Evolutionary conservation across 176 grass and related monocot species (phyloP), one percentile per base, ranked within the genome.

Genomic region (Saccharum officinarum): DNA sequence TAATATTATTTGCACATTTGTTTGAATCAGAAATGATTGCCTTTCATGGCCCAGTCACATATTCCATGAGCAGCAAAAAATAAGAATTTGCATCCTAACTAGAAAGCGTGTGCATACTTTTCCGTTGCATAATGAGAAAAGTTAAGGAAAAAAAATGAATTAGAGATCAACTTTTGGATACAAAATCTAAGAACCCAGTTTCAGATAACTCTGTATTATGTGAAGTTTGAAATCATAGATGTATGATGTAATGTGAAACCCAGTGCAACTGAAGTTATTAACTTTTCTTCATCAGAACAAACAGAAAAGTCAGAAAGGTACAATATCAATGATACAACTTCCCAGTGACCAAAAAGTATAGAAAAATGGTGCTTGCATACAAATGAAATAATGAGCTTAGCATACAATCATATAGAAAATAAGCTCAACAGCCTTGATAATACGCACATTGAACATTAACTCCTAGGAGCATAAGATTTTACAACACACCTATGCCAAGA

Each of bases 211-310:
- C 38, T 55, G 42, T 77, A 83, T 26, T 55, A 80, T 77, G 64
- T 49, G 3, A 78, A 78, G 52, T 14, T 12, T 3, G 76, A 52
- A 72, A 47, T 18, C 55, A 55, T 7, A 7, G 30, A 72, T 66
- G 34, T 28, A 73, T 66, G 31, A 23, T 16, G 44, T 38, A 4
- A 62, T 46, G 44, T 49, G 52, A 63, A 25, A 63, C 11, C 39
- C 38, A 10, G 61, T 50, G 54, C 9, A 70, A 57, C 18, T 8
- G 8, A 84, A 41, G 16, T 14, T 37, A 73, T 10, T 26, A 85
- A 33, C 54, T 90, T 55, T 69, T 78, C 41, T 66, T 82, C 67
- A 73, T 82, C 66, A 82, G 18, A 77, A 77, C 13, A 86, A 90
- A 64, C 23, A 30, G 25, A 64, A 14, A 64, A 64, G 25, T 15